Conservation (phyloP, 1,139 yeast species). For the Sugiyamaella xylanicola region DNA sequence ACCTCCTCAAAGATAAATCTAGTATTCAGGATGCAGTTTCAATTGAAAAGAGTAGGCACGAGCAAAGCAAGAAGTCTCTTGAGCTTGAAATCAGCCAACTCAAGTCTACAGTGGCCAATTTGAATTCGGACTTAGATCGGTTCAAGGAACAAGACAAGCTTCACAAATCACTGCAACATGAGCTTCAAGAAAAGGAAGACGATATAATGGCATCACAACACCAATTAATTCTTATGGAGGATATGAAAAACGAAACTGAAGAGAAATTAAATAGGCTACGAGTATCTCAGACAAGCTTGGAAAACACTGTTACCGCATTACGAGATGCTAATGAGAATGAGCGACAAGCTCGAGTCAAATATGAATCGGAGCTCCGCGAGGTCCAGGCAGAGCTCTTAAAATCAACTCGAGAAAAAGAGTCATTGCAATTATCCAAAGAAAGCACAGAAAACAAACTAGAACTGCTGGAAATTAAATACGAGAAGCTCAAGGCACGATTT, state of each 20-base stretch:
- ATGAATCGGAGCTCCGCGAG: slow-evolving; percentile 22
- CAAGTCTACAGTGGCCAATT: slow-evolving; percentile 30
- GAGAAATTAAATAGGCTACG: slow-evolving; percentile 26
- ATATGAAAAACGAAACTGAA: slow-evolving; percentile 25
- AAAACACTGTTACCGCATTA: slow-evolving; percentile 28
- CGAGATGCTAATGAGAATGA: slow-evolving; percentile 29
- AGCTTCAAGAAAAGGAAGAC: slow-evolving; percentile 29
- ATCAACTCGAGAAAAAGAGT: slow-evolving; percentile 12
- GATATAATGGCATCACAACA: slow-evolving; percentile 28
- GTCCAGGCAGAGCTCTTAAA: slow-evolving; percentile 24
- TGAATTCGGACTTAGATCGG: slow-evolving; percentile 26
- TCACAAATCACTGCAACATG: slow-evolving; percentile 26
- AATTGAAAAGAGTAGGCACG: slow-evolving; percentile 29
- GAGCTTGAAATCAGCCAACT: slow-evolving; percentile 30
- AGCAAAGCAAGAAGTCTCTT: slow-evolving; percentile 27
- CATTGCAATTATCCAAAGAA: slow-evolving; percentile 17
- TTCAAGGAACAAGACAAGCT: slow-evolving; percentile 30
- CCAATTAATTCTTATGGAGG: slow-evolving; percentile 26
- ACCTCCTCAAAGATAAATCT: slow-evolving; percentile 26
- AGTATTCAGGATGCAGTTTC: slow-evolving; percentile 27
- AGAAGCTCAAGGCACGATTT: slow-evolving; percentile 24
- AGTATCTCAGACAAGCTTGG: slow-evolving; percentile 27
- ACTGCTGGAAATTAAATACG: slow-evolving; percentile 24
- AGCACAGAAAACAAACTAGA: slow-evolving; percentile 24
- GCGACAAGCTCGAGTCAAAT: slow-evolving; percentile 24